Evolutionary conservation across 2,329 filamentous ascomycete species (phyloP).

Genomic region (Zelopaecilomyces penicillatus): DNA sequence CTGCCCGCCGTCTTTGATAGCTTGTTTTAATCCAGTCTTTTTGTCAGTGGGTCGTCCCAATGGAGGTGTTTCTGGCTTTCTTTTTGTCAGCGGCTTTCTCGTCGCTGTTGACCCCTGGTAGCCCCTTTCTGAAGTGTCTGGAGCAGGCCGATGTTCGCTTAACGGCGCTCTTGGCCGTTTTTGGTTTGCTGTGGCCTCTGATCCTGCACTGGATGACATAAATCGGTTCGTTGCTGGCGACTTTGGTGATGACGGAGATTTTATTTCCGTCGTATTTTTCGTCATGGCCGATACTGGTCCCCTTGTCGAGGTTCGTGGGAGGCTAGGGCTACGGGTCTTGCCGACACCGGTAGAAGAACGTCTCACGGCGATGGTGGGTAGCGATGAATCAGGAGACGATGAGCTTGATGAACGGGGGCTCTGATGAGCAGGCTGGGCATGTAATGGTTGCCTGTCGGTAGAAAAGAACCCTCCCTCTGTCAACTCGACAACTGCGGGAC

Average conservation of each 20-base stretch:
- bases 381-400: slow-evolving; percentile 2
- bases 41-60: slow-evolving; percentile 15
- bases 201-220: background rate
- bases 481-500: slow-evolving; percentile 19
- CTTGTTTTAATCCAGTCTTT: slow-evolving; percentile 30
- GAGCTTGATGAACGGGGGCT: background rate
- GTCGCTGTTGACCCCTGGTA: background rate
- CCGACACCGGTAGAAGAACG: background rate
- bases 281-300: slow-evolving; percentile 6
- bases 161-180: slow-evolving; percentile 35
- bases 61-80: slow-evolving; percentile 16
- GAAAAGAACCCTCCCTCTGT: slow-evolving; percentile 13
- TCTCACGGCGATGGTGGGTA: background rate
- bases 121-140: slow-evolving; percentile 1
- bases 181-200: slow-evolving; percentile 31
- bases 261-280: slow-evolving; percentile 4
- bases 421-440: slow-evolving; percentile 1
- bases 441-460: background rate
- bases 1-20: slow-evolving; percentile 41
- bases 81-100: slow-evolving; percentile 18
- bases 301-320: background rate
- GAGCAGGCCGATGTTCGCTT: background rate
- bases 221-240: slow-evolving; percentile 2
- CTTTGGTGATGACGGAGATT: slow-evolving; percentile 13
- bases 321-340: background rate